Conservation (phyloP, 306 rosid genomes). For the Chamaecrista fasciculata region DNA sequence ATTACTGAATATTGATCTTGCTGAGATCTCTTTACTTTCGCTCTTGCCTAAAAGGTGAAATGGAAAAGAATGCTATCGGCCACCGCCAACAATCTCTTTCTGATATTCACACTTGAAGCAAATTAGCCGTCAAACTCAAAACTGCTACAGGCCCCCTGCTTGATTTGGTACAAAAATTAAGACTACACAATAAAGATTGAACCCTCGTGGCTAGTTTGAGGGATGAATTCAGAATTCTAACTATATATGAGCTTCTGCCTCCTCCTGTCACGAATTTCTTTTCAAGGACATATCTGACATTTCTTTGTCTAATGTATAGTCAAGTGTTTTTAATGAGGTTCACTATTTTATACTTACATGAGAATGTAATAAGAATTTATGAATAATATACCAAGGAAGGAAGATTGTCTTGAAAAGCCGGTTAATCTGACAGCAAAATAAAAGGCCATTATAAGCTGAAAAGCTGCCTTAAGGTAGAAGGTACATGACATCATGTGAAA, state of each 20-base stretch:
- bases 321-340: not conserved
- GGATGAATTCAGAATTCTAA: not conserved
- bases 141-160: too few species aligned
- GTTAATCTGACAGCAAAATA: not conserved
- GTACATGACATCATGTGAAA: not conserved
- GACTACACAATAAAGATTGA: too few species aligned
- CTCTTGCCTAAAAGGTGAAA: too few species aligned
- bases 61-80: too few species aligned
- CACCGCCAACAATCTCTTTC: too few species aligned
- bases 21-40: too few species aligned
- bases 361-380: not conserved
- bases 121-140: too few species aligned
- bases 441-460: not conserved
- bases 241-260: not conserved
- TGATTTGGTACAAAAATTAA: too few species aligned
- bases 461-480: not conserved
- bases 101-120: too few species aligned
- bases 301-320: not conserved
- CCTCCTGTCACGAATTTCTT: not conserved
- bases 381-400: not conserved
- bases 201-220: not conserved
- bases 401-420: not conserved
- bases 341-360: not conserved
- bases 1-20: too few species aligned
- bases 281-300: not conserved